Evolutionary conservation across 2,329 filamentous ascomycete genomes (phyloP), one percentile per base, ranked within the genome.

Genomic region (Capronia americana): DNA sequence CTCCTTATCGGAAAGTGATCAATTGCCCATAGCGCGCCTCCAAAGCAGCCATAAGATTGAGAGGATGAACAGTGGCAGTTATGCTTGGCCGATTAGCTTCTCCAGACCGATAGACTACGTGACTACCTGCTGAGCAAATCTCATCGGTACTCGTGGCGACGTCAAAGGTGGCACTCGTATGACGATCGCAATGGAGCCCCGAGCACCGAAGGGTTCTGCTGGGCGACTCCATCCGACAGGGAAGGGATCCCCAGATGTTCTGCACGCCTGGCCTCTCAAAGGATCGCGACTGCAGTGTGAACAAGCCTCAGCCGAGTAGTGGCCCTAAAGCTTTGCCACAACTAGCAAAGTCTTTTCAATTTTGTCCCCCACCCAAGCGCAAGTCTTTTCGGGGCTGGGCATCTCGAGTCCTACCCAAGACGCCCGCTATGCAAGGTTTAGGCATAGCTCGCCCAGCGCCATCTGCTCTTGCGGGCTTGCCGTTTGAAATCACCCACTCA

Each of bases 281-380:
- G 34, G 57, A 48, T 26, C 34, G 11, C 4, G 8, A 17, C 38
- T 24, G 32, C 38, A 48, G 5, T 26, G n/a, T 48, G 24, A 48
- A 30, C 57, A 59, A 59, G 57, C 57, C 41, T 59, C 57, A 32
- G 44, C 57, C 57, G 57, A 59, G 46, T 44, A n/a, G 38, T 30
- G 46, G 3, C 41, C 41, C 41, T n/a, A 24, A 26, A 48, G 38
- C 8, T 23, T 51, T 51, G 48, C 48, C 48, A 51, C 48, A 51
- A 51, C 48, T 24, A 51, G 48, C 48, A 51, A 26, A 51, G 48
- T 26, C 23, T 51, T 51, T 51, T 51, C 46, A 1, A 4, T 51
- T 51, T 28, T 6, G 26, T 32, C 11, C 51, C 51, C 51, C 20
- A 28, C 12, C 26, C 14, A 11, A 28, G 24, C 0, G 48, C 48